Evolutionary conservation across 768 basidiomycete genomes (phyloP), one percentile per base, ranked within the genome.

Genomic region (Jaapia argillacea): DNA sequence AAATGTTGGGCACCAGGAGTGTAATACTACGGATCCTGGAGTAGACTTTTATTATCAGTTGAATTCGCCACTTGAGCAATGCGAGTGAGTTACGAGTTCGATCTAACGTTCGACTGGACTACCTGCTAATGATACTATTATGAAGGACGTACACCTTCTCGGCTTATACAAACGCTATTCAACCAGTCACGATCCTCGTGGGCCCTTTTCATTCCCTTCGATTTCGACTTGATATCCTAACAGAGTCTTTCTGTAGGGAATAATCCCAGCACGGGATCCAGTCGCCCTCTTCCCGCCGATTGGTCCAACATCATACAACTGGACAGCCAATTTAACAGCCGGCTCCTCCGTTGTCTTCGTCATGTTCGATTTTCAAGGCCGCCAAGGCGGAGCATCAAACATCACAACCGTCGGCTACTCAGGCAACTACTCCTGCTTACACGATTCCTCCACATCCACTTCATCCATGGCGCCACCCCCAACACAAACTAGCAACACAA

Each of bases 81-180:
- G 82, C 72, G 62, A 69, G 81, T 77, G 51, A 53, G 69, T 40
- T 45, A n/a, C n/a, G n/a, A n/a, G n/a, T n/a, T n/a, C n/a, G n/a
- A n/a, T n/a, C n/a, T n/a, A n/a, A n/a, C n/a, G n/a, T n/a, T n/a
- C n/a, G n/a, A n/a, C n/a, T n/a, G n/a, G n/a, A n/a, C n/a, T n/a
- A n/a, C 27, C 42, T 48, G 10, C 26, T 21, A 3, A 28, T 44
- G 18, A n/a, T 26, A n/a, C 48, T 37, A 31, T 42, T 27, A 33
- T 22, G n/a, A 13, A 3, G 24, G 3, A 12, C 41, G 14, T 33
- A 13, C n/a, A 31, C 3, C 2, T 21, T 36, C 48, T 68, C 59
- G 44, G 62, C 52, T 0, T 82, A 72, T 49, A 25, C 45, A 13
- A 52, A 45, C 4, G 80, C 79, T 3, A 44, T 58, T 16, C 67